Percentiles rank a stretch among this genome's conserved stretches.
Evolutionary conservation across 1,284 basidiomycete genomes (phyloP).

Genomic region (Cryptococcus sp.): DNA sequence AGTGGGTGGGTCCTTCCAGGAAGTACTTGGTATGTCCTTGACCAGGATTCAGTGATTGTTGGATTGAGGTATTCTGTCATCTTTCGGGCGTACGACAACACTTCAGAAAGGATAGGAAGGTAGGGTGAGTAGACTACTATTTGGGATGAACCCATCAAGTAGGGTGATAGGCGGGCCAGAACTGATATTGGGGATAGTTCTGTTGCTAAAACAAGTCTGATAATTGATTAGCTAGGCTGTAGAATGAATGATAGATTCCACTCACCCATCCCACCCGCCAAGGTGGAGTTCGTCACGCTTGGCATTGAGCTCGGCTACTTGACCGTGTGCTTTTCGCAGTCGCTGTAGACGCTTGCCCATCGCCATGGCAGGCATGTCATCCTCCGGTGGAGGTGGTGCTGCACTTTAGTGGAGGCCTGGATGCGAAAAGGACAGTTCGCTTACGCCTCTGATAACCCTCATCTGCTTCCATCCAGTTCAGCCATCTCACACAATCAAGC

Average conservation of each 20-base stretch:
- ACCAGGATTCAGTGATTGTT: slow-evolving; percentile 80
- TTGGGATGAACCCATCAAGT: slow-evolving; percentile 76
- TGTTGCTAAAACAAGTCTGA: slow-evolving; percentile 73
- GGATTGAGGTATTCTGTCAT: slow-evolving; percentile 69
- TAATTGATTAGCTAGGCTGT: not conserved
- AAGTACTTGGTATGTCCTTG: slow-evolving; percentile 83
- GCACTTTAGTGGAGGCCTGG: not conserved
- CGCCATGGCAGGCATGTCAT: slow-evolving; percentile 26
- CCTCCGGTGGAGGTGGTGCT: slow-evolving; percentile 37
- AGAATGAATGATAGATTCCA: slow-evolving; percentile 5
- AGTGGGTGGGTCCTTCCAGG: slow-evolving; percentile 93
- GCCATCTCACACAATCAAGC: slow-evolving; percentile 59
- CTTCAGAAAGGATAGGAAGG: slow-evolving; percentile 71
- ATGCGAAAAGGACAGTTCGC: slow-evolving; percentile 6
- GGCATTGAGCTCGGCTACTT: slow-evolving; percentile 52
- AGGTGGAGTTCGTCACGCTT: slow-evolving; percentile 76
- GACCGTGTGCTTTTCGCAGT: slow-evolving; percentile 30
- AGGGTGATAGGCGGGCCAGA: slow-evolving; percentile 66
- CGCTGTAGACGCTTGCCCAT: slow-evolving; percentile 29
- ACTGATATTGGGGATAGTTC: slow-evolving; percentile 84
- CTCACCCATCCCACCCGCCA: slow-evolving; percentile 81
- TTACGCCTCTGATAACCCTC: slow-evolving; percentile 55
- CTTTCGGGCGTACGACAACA: slow-evolving; percentile 67
- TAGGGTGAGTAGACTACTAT: slow-evolving; percentile 84
- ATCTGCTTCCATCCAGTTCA: slow-evolving; percentile 90